Evolutionary conservation across 805 yeast species (phyloP).

Genomic region (Kregervanrija fluxuum): DNA sequence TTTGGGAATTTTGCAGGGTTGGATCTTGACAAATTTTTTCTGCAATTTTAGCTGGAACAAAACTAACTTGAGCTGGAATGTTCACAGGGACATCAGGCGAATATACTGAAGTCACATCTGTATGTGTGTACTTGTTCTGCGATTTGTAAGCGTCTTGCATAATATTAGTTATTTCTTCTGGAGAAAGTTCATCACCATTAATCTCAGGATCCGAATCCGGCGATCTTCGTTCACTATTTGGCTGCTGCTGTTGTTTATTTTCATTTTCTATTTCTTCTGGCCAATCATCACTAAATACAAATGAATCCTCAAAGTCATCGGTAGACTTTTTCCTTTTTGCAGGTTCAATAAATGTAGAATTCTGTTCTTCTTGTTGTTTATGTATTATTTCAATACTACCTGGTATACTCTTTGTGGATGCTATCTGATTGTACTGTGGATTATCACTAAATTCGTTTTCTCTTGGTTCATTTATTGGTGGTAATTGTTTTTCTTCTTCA

Average conservation of each 20-base stretch:
- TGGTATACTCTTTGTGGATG: too few relatives aligned
- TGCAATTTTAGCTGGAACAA: slow-evolving; percentile 63
- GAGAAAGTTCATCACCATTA: slow-evolving; percentile 20
- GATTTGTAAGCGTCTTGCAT: too few relatives aligned
- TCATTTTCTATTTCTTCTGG: slow-evolving; percentile 19
- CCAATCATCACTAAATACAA: slow-evolving; percentile 43
- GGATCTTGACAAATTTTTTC: slow-evolving; percentile 43
- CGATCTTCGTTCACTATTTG: slow-evolving; percentile 6
- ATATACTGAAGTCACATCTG: not conserved
- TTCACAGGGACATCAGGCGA: not conserved
- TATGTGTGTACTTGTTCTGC: too few relatives aligned
- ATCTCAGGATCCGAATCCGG: slow-evolving; percentile 24
- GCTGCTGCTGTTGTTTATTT: slow-evolving; percentile 1
- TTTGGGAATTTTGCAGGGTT: slow-evolving; percentile 29
- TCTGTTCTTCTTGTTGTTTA: too few relatives aligned
- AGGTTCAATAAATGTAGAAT: too few relatives aligned
- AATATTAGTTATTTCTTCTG: too few relatives aligned
- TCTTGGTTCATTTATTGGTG: not conserved
- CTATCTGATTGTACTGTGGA: not conserved
- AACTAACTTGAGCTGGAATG: slow-evolving; percentile 27
- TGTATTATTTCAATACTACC: too few relatives aligned
- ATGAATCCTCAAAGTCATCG: slow-evolving; percentile 38
- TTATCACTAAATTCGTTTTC: not conserved
- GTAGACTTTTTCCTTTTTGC: too few relatives aligned
- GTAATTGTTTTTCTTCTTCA: not conserved